phyloP scores from a whole-genome alignment of 345 rosid species.

The Lepidium sativum region DNA sequence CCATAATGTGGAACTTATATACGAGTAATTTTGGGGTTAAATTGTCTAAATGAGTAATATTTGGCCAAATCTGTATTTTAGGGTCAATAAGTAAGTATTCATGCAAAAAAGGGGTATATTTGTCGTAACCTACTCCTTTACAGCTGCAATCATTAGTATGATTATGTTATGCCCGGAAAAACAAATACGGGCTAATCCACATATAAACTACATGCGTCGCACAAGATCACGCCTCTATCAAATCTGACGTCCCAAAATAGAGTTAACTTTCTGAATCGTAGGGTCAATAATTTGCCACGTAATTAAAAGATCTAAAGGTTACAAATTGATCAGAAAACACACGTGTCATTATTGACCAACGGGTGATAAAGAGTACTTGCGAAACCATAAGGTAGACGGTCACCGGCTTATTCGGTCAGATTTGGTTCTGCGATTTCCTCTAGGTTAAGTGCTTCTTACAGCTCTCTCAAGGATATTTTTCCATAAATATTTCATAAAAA shows the following conservation, averaged over 20 bases:
- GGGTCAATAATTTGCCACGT: background rate
- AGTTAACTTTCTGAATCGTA: background rate
- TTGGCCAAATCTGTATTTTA: too few relatives aligned
- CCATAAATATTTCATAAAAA: background rate
- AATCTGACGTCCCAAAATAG: background rate
- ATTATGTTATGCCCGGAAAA: too few relatives aligned
- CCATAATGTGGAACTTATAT: too few relatives aligned
- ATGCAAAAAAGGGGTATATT: too few relatives aligned
- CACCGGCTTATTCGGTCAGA: constrained; percentile 22
- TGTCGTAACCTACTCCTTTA: too few relatives aligned
- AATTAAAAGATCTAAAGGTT: background rate
- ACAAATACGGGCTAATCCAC: too few relatives aligned
- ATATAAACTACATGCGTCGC: too few relatives aligned
- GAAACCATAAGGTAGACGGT: background rate
- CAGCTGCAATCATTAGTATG: too few relatives aligned
- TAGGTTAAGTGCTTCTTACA: background rate
- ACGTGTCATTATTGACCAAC: constrained; percentile 19
- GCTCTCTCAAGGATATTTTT: constrained; percentile 4
- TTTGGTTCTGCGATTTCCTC: constrained; percentile 2
- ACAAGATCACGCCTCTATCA: background rate
- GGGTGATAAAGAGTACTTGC: background rate
- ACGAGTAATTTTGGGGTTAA: too few relatives aligned
- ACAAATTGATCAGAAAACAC: constrained; percentile 4
- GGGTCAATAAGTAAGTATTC: too few relatives aligned
- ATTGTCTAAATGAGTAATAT: too few relatives aligned